Evolutionary conservation across 78 protist species (phyloP).

Genomic region (Neovahlkampfia damariscottae): DNA sequence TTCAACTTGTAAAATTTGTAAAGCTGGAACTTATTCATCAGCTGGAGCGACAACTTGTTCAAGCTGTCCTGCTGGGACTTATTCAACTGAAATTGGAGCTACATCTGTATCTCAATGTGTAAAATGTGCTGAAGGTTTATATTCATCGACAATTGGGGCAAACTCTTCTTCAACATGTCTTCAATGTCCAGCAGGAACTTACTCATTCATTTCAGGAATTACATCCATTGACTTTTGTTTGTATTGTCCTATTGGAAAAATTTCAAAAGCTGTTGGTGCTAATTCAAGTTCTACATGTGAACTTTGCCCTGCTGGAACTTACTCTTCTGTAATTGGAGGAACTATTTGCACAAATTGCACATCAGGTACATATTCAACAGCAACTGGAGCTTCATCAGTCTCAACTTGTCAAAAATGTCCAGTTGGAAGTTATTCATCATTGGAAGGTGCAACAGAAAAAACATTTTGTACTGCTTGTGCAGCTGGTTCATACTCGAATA

Average conservation of each 20-base stretch:
- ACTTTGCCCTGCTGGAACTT: neutral
- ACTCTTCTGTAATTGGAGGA: neutral
- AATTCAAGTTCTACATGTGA: no score
- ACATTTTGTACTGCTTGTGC: neutral
- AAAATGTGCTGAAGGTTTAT: neutral
- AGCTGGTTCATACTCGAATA: neutral
- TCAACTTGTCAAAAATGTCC: neutral
- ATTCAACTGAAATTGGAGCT: neutral
- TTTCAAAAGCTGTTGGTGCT: no score
- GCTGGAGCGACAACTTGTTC: no score
- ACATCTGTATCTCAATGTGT: neutral
- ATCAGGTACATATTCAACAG: neutral
- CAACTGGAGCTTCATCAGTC: neutral
- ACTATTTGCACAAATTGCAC: neutral
- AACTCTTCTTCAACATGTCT: no score
- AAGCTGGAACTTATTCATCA: no score
- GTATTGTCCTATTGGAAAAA: no score
- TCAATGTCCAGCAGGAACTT: no score
- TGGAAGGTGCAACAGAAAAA: neutral
- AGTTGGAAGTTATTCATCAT: neutral
- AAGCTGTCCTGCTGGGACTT: constrained; percentile 1
- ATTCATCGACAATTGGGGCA: no score
- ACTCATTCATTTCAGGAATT: no score
- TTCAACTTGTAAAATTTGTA: no score
- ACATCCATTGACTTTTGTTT: no score